phyloP scores from a whole-genome alignment of 495 filamentous ascomycete species.

The Trichoderma erinaceum region DNA sequence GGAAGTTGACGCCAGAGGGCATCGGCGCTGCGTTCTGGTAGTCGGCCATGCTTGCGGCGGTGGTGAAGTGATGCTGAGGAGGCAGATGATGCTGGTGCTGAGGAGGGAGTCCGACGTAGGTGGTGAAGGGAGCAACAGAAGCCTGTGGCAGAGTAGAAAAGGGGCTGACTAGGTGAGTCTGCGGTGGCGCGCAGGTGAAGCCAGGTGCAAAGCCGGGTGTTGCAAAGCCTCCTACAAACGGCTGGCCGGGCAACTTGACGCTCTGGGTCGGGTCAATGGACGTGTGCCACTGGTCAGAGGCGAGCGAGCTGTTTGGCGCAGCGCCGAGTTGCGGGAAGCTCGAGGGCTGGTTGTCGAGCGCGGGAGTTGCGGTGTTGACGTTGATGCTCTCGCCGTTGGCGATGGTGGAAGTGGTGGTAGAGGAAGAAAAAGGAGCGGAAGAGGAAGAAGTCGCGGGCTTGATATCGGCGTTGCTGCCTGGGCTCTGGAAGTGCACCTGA shows the following conservation, averaged over 20 bases:
- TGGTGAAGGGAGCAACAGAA: neutral
- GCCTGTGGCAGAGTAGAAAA: neutral
- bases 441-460: neutral
- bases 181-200: constrained; percentile 14
- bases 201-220: constrained; percentile 14
- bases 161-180: neutral
- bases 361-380: neutral
- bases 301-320: constrained; percentile 11
- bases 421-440: neutral
- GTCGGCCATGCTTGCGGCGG: constrained; percentile 15
- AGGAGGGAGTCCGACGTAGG: neutral
- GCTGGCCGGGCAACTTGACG: constrained; percentile 16
- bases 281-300: constrained; percentile 3
- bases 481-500: constrained; percentile 7
- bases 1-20: constrained; percentile 34
- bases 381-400: neutral
- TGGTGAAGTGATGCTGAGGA: constrained; percentile 4
- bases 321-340: constrained; percentile 10
- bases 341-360: constrained; percentile 9
- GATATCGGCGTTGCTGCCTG: neutral
- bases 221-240: constrained; percentile 3
- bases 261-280: constrained; percentile 15
- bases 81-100: neutral
- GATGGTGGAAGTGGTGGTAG: neutral
- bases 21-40: constrained; percentile 19